Evolutionary conservation across 2,329 filamentous ascomycete genomes (phyloP).

Genomic region (Aspergillus pseudoglaucus): DNA sequence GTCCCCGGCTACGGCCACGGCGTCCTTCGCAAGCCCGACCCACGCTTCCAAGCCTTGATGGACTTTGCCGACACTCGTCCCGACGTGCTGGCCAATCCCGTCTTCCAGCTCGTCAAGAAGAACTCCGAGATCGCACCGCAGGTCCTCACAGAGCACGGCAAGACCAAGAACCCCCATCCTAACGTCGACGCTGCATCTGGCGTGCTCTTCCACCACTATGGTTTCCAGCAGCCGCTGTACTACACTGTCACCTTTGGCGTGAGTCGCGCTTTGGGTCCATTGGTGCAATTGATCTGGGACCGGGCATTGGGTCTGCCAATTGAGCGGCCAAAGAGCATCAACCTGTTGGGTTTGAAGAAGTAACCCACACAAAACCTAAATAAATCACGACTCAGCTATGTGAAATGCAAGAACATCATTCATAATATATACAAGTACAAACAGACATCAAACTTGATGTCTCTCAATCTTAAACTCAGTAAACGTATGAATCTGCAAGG

Average conservation of each 20-base stretch:
- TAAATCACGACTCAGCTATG: no score
- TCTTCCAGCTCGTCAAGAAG: constrained; percentile 90
- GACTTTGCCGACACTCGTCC: constrained; percentile 82
- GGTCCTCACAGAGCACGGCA: constrained; percentile 90
- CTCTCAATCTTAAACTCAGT: constrained; percentile 13
- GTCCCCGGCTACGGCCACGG: constrained; percentile 94
- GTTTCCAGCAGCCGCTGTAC: constrained; percentile 94
- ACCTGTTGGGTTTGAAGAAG: constrained; percentile 73
- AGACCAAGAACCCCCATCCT: constrained; percentile 96
- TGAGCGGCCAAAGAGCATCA: constrained; percentile 96
- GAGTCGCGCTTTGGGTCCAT: constrained; percentile 68
- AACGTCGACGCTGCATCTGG: constrained; percentile 94
- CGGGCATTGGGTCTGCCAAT: constrained; percentile 88
- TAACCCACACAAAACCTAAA: background rate
- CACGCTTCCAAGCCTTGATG: constrained; percentile 93
- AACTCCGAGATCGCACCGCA: constrained; percentile 87
- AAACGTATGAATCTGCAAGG: constrained; percentile 6
- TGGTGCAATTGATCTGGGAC: constrained; percentile 95
- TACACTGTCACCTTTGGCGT: constrained; percentile 70
- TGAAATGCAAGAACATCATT: no score
- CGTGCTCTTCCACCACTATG: constrained; percentile 96
- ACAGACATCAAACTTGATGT: background rate
- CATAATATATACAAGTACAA: no score
- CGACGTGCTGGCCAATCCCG: constrained; percentile 77
- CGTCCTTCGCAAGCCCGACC: constrained; percentile 92